Evolutionary conservation across 257 asterid genomes (phyloP), one percentile per base, ranked within the genome.

Genomic region (Gardenia jasminoides): DNA sequence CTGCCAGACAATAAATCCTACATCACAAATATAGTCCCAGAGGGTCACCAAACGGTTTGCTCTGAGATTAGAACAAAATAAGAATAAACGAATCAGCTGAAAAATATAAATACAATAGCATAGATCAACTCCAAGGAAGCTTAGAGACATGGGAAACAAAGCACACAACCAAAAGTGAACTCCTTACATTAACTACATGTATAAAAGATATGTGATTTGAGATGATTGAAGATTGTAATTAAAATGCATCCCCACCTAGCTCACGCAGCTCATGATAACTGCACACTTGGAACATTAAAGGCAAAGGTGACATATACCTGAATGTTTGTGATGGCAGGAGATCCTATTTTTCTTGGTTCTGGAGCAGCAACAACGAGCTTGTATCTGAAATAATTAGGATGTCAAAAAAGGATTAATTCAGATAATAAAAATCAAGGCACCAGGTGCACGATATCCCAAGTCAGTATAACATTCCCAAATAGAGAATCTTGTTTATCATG

Each of bases 351-450:
- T 90, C 84, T 94, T 80, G 98, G 98, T 82, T 90, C 97, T 59
- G 94, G 88, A 43, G 95, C 93, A 77, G 94, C 83, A 80, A 91
- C 97, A 52, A 94, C 92, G 83, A 94, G 93, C 90, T 94, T 94
- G 90, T 93, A 94, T 68, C 99, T 94, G 94, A 83, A 80, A 80
- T 59, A 76, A 41, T 71, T 71, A 36, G 67, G 30, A 62, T 44
- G 82, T 50, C 81, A 76, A 78, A 75, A 64, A 76, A 59, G 39
- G 67, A 74, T 56, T n/a, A 70, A 76, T 26, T 47, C 22, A 30
- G 48, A 52, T 41, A 52, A 64, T 15, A 3, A 4, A 68, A 22
- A 28, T 6, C 54, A 10, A 61, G 74, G 50, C 68, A 8, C 5
- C 39, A 47, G 59, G 24, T 20, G 68, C 67, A 61, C 65, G 33